Evolutionary conservation across 148 eudicot genomes (phyloP).

Genomic region (Vaccinium vitisidaea): DNA sequence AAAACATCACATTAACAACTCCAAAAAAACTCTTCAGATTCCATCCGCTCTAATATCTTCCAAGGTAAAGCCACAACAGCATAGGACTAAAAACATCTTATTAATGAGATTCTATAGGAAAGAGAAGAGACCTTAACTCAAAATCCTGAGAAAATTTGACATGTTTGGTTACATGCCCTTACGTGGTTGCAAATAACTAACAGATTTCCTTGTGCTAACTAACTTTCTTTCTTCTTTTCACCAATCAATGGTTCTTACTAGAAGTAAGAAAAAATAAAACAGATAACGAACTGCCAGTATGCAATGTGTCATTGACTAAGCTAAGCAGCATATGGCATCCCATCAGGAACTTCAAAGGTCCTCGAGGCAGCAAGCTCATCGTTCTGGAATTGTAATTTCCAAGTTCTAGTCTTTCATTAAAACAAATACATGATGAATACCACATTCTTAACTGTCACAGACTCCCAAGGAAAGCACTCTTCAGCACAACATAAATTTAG

Average conservation of each 20-base stretch:
- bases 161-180: neutral
- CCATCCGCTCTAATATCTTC: neutral
- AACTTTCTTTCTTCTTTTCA: neutral
- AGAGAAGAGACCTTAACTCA: neutral
- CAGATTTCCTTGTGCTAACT: neutral
- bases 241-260: neutral
- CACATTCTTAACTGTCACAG: neutral
- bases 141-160: neutral
- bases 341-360: neutral
- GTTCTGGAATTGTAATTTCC: neutral
- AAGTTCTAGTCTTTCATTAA: neutral
- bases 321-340: neutral
- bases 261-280: neutral
- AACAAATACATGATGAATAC: neutral
- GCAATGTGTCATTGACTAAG: neutral
- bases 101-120: neutral
- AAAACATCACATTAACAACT: neutral
- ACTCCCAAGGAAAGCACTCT: neutral
- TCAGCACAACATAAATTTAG: neutral
- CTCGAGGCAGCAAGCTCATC: neutral
- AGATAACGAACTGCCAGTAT: neutral
- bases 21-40: neutral
- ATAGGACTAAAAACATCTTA: neutral
- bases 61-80: neutral
- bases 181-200: neutral